A percentile compares a stretch with the other conserved stretches of the same genome.
Evolutionary conservation across 106 monocot genomes (phyloP).

Genomic region (Ottelia alismoides): DNA sequence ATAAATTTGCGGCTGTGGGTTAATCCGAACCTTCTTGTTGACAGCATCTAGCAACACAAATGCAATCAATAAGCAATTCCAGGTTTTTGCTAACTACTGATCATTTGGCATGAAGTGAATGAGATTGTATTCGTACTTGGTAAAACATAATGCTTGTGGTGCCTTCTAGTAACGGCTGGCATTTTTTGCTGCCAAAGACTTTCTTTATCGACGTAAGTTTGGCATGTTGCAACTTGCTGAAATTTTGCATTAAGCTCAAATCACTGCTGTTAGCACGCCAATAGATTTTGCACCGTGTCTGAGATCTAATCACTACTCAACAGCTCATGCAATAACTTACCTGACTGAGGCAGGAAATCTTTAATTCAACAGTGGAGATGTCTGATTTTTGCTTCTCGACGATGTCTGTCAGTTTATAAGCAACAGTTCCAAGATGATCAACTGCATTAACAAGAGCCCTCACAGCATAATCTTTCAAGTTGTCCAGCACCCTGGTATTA

Average conservation of each 20-base stretch:
- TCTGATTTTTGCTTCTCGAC: constrained; percentile 65
- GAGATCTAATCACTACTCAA: too few relatives aligned
- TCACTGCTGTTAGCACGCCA: too few relatives aligned
- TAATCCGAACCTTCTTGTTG: too few relatives aligned
- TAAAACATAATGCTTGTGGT: constrained; percentile 78
- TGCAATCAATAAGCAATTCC: too few relatives aligned
- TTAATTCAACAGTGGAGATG: constrained; percentile 44
- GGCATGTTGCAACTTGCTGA: constrained; percentile 47
- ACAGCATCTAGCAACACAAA: too few relatives aligned
- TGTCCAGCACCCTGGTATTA: constrained; percentile 62
- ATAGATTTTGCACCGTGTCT: too few relatives aligned
- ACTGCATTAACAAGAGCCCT: constrained; percentile 87
- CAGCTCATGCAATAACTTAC: too few relatives aligned
- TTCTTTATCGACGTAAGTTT: constrained; percentile 58
- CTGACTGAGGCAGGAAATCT: constrained; percentile 72
- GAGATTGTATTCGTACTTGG: constrained; percentile 36
- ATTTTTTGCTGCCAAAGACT: constrained; percentile 48
- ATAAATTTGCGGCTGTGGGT: too few relatives aligned
- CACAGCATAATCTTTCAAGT: constrained; percentile 80
- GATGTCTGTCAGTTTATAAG: constrained; percentile 80
- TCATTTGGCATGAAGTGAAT: too few relatives aligned
- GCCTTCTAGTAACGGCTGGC: constrained; percentile 24
- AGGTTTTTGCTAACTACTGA: too few relatives aligned
- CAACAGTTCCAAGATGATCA: constrained; percentile 87
- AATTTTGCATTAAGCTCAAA: too few relatives aligned